Evolutionary conservation across 139 green algal genomes (phyloP).

Genomic region (Haematococcus lacustris): DNA sequence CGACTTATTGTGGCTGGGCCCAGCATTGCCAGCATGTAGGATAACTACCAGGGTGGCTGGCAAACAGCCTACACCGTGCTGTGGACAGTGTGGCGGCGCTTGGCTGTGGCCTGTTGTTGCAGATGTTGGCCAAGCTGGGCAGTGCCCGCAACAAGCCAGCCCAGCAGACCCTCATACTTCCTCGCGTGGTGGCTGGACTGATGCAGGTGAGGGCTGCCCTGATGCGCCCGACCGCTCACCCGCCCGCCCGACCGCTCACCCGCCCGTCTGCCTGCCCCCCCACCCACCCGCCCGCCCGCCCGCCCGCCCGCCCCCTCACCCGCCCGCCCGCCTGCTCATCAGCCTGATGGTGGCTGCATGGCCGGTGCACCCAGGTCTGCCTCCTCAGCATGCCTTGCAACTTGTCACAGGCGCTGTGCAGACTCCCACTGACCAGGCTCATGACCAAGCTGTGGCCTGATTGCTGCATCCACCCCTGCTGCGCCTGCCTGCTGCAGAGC

Average conservation of each 20-base stretch:
- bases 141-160: conserved; percentile 80
- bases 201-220: conserved; percentile 39
- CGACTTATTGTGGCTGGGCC: too few species aligned
- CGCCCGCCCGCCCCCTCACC: neutral
- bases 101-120: too few species aligned
- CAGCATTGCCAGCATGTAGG: too few species aligned
- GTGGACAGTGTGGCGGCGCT: too few species aligned
- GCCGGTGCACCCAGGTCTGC: too few species aligned
- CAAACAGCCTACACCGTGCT: too few species aligned
- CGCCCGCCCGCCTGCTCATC: neutral
- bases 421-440: neutral
- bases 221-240: neutral
- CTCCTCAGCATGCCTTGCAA: too few species aligned
- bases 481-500: conserved; percentile 17
- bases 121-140: conserved; percentile 87
- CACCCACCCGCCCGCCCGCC: neutral
- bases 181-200: conserved; percentile 42
- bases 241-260: neutral
- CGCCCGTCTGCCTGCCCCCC: neutral
- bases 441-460: neutral
- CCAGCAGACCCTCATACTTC: conserved; percentile 75
- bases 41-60: too few species aligned
- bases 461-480: neutral
- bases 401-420: too few species aligned
- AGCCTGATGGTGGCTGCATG: neutral